phyloP scores from a whole-genome alignment of 257 asterid genomes.

The Solanum piurae region DNA sequence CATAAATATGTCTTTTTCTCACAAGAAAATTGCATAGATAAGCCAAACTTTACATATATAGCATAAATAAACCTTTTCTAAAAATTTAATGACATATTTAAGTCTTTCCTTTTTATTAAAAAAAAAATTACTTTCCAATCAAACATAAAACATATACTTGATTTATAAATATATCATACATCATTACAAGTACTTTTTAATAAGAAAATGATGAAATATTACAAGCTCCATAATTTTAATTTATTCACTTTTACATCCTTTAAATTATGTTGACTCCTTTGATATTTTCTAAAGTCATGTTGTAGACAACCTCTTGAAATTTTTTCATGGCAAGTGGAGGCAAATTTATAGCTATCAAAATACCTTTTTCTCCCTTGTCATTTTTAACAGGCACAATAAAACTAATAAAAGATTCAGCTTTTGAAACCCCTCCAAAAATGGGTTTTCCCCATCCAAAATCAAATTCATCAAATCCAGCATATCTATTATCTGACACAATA shows the following conservation, averaged over 20 bases:
- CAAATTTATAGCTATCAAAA: not conserved
- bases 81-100: no score
- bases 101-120: no score
- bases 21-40: no score
- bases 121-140: no score
- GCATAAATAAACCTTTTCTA: no score
- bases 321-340: not conserved
- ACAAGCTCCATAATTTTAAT: not conserved
- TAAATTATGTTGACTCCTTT: not conserved
- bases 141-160: not conserved
- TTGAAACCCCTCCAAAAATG: not conserved
- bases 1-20: no score
- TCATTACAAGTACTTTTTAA: not conserved
- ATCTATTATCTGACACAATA: not conserved
- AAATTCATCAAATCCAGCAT: not conserved
- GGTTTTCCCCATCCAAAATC: constrained; percentile 5
- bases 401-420: not conserved
- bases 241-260: not conserved
- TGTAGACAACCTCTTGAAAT: not conserved
- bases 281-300: not conserved
- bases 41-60: no score
- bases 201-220: not conserved
- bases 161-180: not conserved
- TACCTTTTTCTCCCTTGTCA: not conserved
- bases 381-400: not conserved